phyloP scores from a whole-genome alignment of 495 filamentous ascomycete genomes.

The Tricharina praecox region DNA sequence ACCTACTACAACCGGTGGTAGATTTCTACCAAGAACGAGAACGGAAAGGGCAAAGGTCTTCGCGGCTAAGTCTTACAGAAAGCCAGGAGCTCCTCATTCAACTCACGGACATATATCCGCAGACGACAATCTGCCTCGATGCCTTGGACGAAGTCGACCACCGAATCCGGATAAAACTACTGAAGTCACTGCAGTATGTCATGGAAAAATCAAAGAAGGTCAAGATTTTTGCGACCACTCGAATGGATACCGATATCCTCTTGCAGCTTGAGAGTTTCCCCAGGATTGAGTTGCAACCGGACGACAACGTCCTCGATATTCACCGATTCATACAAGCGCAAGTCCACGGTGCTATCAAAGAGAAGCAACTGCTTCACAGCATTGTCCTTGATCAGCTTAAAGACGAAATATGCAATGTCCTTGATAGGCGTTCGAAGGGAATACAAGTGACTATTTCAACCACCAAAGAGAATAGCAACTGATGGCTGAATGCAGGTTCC shows the following conservation, averaged over 20 bases:
- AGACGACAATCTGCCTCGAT: slow-evolving; percentile 14
- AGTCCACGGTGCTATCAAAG: slow-evolving; percentile 4
- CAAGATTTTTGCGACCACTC: slow-evolving; percentile 20
- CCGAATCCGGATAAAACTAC: background rate
- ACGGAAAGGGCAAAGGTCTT: background rate
- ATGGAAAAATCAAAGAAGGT: slow-evolving; percentile 2
- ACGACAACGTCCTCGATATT: slow-evolving; percentile 14
- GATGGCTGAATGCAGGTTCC: slow-evolving; percentile 2
- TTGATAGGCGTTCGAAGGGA: background rate
- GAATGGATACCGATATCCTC: slow-evolving; percentile 13
- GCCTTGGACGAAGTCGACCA: slow-evolving; percentile 16
- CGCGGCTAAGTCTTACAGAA: background rate
- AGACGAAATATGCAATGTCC: background rate
- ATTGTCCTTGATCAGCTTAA: background rate
- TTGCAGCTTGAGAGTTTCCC: slow-evolving; percentile 1
- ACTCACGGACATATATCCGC: slow-evolving; percentile 7
- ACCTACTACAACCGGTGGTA: background rate
- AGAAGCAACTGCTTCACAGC: background rate
- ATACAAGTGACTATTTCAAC: background rate
- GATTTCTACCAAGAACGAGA: background rate
- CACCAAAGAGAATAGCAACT: background rate
- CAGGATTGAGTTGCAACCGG: slow-evolving; percentile 1
- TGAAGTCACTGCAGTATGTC: slow-evolving; percentile 6
- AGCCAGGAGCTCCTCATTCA: slow-evolving; percentile 1
- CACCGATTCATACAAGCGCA: slow-evolving; percentile 10